These are phyloP conservation scores for Candida sp. DNA, from an alignment of 1,139 yeast species.

Conservation along the genomic window DNA sequence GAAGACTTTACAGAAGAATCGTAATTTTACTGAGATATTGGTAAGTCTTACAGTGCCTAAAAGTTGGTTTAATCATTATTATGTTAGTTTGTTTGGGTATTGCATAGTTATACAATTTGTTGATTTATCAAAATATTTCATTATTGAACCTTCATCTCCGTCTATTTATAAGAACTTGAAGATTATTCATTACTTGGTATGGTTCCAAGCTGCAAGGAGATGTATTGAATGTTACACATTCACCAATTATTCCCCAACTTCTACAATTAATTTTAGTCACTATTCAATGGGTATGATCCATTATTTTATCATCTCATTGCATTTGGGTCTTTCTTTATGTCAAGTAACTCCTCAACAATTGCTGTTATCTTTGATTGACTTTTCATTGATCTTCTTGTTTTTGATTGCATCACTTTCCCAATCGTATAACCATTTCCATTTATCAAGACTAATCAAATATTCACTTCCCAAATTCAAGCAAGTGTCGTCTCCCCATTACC, in stretches of 20 bases:
- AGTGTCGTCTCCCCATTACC: slow-evolving; percentile 76
- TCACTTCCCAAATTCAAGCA: slow-evolving; percentile 49
- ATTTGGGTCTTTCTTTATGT: slow-evolving; percentile 15
- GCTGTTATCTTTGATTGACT: slow-evolving; percentile 11
- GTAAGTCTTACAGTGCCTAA: slow-evolving; percentile 40
- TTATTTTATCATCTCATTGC: slow-evolving; percentile 40
- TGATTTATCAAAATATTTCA: slow-evolving; percentile 6
- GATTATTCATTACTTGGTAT: slow-evolving; percentile 15
- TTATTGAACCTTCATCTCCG: slow-evolving; percentile 6
- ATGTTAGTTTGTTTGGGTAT: slow-evolving; percentile 25
- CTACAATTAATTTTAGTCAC: slow-evolving; percentile 74
- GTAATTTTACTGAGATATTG: slow-evolving; percentile 4
- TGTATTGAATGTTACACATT: slow-evolving; percentile 55
- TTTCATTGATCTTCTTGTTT: slow-evolving; percentile 25
- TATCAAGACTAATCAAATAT: slow-evolving; percentile 65
- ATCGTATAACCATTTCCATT: slow-evolving; percentile 51
- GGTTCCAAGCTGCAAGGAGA: slow-evolving; percentile 65
- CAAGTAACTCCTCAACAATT: slow-evolving; percentile 5
- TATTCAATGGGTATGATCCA: slow-evolving; percentile 72
- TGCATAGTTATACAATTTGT: slow-evolving; percentile 6
- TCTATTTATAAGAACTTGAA: slow-evolving; percentile 11
- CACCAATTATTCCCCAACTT: slow-evolving; percentile 40
- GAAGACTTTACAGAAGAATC: slow-evolving; percentile 1
- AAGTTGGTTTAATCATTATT: slow-evolving; percentile 46
- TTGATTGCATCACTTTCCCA: slow-evolving; percentile 53